These are phyloP conservation scores for Endotrypanum monterogeii DNA, from an alignment of 208 protist species.

Conservation along the genomic window DNA sequence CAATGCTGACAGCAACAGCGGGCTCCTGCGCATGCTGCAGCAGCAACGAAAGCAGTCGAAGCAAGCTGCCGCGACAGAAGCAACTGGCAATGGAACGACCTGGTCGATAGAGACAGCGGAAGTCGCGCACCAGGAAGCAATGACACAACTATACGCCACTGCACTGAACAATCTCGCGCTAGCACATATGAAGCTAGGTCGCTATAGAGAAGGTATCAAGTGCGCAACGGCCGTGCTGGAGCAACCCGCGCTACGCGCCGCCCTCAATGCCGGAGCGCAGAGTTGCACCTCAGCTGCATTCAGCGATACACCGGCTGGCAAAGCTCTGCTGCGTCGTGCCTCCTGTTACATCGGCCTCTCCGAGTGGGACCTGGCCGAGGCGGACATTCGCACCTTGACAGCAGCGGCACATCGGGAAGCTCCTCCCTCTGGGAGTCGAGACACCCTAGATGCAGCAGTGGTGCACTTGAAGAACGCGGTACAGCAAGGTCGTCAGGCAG, in stretches of 20 bases:
- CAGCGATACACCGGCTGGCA: slow-evolving; percentile 26
- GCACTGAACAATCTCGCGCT: slow-evolving; percentile 65
- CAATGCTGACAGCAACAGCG: slow-evolving; percentile 6
- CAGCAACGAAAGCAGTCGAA: slow-evolving; percentile 7
- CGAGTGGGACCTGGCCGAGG: slow-evolving; percentile 37
- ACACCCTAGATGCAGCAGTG: slow-evolving; percentile 23
- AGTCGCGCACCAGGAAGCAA: slow-evolving; percentile 7
- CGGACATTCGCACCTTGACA: slow-evolving; percentile 17
- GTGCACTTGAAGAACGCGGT: slow-evolving; percentile 24
- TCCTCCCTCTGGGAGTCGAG: not conserved
- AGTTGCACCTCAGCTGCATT: not conserved
- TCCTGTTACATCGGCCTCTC: slow-evolving; percentile 35
- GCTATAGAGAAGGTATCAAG: slow-evolving; percentile 45
- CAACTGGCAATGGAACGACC: not conserved
- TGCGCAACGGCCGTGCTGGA: slow-evolving; percentile 51
- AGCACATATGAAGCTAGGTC: slow-evolving; percentile 43
- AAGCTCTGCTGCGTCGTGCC: slow-evolving; percentile 75
- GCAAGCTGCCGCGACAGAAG: slow-evolving; percentile 18
- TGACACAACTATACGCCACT: slow-evolving; percentile 37
- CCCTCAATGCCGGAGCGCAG: slow-evolving; percentile 7
- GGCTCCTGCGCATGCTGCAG: slow-evolving; percentile 21
- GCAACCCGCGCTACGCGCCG: slow-evolving; percentile 12
- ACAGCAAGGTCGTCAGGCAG: slow-evolving; percentile 15
- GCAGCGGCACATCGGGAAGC: not conserved
- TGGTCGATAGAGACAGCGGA: slow-evolving; percentile 11